phyloP scores from a whole-genome alignment of 2,329 filamentous ascomycete species.

The Hypoxylon sp. region DNA sequence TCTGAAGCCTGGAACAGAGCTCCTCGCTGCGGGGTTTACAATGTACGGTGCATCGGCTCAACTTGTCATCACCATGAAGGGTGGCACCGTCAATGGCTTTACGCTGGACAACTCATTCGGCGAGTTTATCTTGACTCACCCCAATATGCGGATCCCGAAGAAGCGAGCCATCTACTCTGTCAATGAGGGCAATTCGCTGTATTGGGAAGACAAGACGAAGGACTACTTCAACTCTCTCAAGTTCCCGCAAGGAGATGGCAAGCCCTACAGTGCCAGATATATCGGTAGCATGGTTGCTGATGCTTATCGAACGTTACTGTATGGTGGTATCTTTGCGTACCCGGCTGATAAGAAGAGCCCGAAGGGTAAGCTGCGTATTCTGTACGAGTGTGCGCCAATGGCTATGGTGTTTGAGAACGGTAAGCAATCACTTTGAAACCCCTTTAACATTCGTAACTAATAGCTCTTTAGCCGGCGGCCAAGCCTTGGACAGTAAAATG shows the following conservation, averaged over 20 bases:
- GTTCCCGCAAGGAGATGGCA: slow-evolving; percentile 78
- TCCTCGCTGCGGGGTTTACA: slow-evolving; percentile 97
- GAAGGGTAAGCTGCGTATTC: slow-evolving; percentile 96
- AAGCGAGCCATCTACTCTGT: slow-evolving; percentile 92
- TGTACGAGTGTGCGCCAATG: slow-evolving; percentile 99
- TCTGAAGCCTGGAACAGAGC: slow-evolving; percentile 88
- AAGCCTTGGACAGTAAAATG: slow-evolving; percentile 94
- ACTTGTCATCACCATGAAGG: slow-evolving; percentile 97
- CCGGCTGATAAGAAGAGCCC: slow-evolving; percentile 98
- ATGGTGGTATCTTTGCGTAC: slow-evolving; percentile 98
- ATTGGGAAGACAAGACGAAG: slow-evolving; percentile 92
- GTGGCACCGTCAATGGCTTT: slow-evolving; percentile 94
- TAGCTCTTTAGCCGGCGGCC: slow-evolving; percentile 79
- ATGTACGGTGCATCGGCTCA: slow-evolving; percentile 99
- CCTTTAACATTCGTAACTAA: slow-evolving; percentile 48
- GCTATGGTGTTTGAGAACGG: slow-evolving; percentile 99
- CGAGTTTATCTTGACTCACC: slow-evolving; percentile 99
- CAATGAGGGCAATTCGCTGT: slow-evolving; percentile 98
- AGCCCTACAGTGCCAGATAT: slow-evolving; percentile 95
- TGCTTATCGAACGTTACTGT: slow-evolving; percentile 94
- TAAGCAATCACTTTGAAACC: slow-evolving; percentile 58
- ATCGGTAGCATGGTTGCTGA: slow-evolving; percentile 99
- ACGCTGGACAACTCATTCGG: slow-evolving; percentile 96
- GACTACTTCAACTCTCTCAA: slow-evolving; percentile 93
- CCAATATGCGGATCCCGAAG: slow-evolving; percentile 89